A percentile compares a stretch with the other conserved stretches of the same genome.
These are phyloP conservation scores for Pelargonium citronellum DNA, from an alignment of 441 rosid genomes.

Conservation along the genomic window DNA sequence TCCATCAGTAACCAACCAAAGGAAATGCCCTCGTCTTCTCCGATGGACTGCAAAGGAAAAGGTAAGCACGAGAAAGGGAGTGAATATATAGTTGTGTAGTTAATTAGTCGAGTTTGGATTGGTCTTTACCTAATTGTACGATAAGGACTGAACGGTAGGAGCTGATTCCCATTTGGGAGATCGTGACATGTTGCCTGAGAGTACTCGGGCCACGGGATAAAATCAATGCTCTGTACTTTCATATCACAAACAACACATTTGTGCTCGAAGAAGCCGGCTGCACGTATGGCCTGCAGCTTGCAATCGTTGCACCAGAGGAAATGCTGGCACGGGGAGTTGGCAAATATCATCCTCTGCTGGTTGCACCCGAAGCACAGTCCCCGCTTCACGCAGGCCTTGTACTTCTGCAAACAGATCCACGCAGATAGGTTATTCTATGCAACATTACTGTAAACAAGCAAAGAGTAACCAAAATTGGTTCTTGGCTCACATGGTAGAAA, in stretches of 20 bases:
- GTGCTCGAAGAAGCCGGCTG: constrained; percentile 38
- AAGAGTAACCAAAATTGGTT: constrained; percentile 10
- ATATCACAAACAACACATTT: constrained; percentile 71
- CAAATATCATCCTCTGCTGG: constrained; percentile 41
- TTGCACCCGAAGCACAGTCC: constrained; percentile 67
- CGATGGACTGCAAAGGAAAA: constrained; percentile 16
- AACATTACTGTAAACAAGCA: not conserved
- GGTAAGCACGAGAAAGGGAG: not conserved
- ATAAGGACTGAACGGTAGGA: constrained; percentile 20
- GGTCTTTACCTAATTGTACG: constrained; percentile 22
- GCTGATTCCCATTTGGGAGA: constrained; percentile 13
- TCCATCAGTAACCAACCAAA: constrained; percentile 11
- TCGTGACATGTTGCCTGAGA: constrained; percentile 11
- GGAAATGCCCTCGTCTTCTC: constrained; percentile 14
- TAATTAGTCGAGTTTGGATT: too few relatives aligned
- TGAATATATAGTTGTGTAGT: too few relatives aligned
- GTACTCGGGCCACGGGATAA: constrained; percentile 22
- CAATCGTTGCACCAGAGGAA: constrained; percentile 68
- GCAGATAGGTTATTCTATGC: not conserved
- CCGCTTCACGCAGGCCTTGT: constrained; percentile 36
- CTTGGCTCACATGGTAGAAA: constrained; percentile 51
- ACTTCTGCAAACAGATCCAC: constrained; percentile 38
- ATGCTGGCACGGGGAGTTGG: constrained; percentile 69
- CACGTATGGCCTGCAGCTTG: constrained; percentile 31
- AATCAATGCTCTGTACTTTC: constrained; percentile 40